Base-by-base conservation (phyloP, 306 rosid species). In the Lathyrus tuberosus region DNA sequence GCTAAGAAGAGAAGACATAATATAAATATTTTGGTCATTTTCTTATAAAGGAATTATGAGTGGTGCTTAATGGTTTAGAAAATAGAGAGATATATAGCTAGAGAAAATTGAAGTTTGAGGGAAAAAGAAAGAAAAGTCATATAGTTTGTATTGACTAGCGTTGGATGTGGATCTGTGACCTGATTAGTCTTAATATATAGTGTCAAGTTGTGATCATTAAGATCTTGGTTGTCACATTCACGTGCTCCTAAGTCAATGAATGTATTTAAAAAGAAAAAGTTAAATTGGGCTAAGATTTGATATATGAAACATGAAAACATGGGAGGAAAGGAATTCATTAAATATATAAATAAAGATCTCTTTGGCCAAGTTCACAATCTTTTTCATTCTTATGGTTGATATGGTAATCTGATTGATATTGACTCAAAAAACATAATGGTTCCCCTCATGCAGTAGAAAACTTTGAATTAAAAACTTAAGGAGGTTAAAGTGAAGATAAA, bases 1-100 rank as follows among this genome's bases (percentile, higher is more conserved):
- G 24, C 48, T 67, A 74, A 58, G 49, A 64, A 61, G 48, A 67
- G 28, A 5, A 70, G 40, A 69, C 69, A 69, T 4, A 79, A 44
- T 0, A 63, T 24, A 18, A 70, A 64, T 38, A 42, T 47, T 43
- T 79, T 69, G 65, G 28, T 24, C 67, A 73, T 54, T 64, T 77
- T 61, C 5, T 8, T 18, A 31, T 8, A 13, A 11, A 24, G 13
- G 1, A 75, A 48, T 18, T 38, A 17, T 35, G 18, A 69, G 28
- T 40, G 16, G 31, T 18, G 59, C n/a, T 52, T 52, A 52, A 10
- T 53, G 3, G 60, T 11, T 5, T 53, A 1, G 26, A 22, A 53
- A 22, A 53, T 53, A 10, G 60, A 53, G 10, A 30, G 31, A 52
- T 64, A 69, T 2, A 37, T 22, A 49, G 56, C 57, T 5, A 17